Evolutionary conservation across 1,284 basidiomycete genomes (phyloP).

Genomic region (Tilletiaria anomala): DNA sequence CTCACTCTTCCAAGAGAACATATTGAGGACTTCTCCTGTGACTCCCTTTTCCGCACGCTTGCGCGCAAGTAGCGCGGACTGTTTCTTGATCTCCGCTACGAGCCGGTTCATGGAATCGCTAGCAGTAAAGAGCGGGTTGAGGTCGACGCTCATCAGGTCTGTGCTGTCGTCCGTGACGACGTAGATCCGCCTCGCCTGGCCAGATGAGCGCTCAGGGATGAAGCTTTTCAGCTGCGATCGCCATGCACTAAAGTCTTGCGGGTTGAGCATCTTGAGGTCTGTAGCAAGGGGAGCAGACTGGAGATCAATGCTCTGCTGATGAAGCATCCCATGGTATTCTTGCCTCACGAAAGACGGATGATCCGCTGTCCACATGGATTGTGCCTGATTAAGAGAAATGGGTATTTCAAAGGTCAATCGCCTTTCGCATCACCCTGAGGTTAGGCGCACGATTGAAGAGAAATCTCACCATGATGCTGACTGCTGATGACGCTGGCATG

Average conservation of each 20-base stretch:
- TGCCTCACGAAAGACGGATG: constrained; percentile 29
- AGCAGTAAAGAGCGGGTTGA: constrained; percentile 16
- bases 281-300: not conserved
- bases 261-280: constrained; percentile 32
- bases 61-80: constrained; percentile 2
- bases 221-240: constrained; percentile 25
- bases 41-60: constrained; percentile 1
- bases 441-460: too few relatives aligned
- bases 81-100: constrained; percentile 11
- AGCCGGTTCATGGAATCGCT: constrained; percentile 18
- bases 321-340: too few relatives aligned
- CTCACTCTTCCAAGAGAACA: not conserved
- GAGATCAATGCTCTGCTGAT: not conserved
- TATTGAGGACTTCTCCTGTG: not conserved
- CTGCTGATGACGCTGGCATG: constrained; percentile 34
- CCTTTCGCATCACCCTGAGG: not conserved
- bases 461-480: constrained; percentile 19
- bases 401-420: not conserved
- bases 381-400: constrained; percentile 11
- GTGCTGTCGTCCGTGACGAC: constrained; percentile 14
- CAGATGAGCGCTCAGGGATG: constrained; percentile 18
- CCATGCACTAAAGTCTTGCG: constrained; percentile 33
- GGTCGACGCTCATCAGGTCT: constrained; percentile 21
- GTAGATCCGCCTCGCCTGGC: constrained; percentile 11
- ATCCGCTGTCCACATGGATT: constrained; percentile 35